Conservation (phyloP, 768 basidiomycete genomes). For the Galerina sulciceps region DNA sequence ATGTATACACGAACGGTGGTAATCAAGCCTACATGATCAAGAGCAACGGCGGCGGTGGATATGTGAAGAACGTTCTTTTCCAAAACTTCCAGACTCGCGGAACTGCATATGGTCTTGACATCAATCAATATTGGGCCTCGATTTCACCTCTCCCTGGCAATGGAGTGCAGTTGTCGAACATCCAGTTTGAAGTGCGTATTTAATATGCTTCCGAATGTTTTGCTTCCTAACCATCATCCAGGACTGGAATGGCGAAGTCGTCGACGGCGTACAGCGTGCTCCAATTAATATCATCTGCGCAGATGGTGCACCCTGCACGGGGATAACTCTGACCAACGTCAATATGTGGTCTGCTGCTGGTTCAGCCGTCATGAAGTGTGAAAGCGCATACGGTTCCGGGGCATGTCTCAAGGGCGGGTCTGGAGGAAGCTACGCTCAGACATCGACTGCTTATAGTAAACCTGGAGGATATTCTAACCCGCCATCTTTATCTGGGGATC, state of each 20-base stretch:
- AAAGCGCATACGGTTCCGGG: background rate
- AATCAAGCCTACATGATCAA: conserved; percentile 4
- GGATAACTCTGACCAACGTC: background rate
- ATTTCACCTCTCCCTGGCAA: background rate
- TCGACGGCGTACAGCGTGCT: background rate
- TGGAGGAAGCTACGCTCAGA: background rate
- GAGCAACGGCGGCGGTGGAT: conserved; percentile 1
- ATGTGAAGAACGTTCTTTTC: conserved; percentile 1
- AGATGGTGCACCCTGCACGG: conserved; percentile 1
- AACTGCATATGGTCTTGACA: conserved; percentile 1
- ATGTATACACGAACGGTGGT: background rate
- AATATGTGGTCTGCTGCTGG: conserved; percentile 6
- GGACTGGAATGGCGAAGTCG: conserved; percentile 4
- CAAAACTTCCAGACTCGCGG: conserved; percentile 1
- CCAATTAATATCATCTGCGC: background rate
- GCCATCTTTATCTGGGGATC: background rate
- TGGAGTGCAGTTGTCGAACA: conserved; percentile 1
- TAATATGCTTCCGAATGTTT: background rate
- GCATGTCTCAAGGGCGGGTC: background rate
- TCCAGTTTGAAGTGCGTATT: background rate
- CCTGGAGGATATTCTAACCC: conserved; percentile 1
- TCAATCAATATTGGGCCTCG: conserved; percentile 5
- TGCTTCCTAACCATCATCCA: background rate
- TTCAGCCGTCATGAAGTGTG: background rate
- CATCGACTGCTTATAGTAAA: background rate